These are phyloP conservation scores for Zygnema cylindricum DNA, from an alignment of 139 green algal species.

Conservation along the genomic window DNA sequence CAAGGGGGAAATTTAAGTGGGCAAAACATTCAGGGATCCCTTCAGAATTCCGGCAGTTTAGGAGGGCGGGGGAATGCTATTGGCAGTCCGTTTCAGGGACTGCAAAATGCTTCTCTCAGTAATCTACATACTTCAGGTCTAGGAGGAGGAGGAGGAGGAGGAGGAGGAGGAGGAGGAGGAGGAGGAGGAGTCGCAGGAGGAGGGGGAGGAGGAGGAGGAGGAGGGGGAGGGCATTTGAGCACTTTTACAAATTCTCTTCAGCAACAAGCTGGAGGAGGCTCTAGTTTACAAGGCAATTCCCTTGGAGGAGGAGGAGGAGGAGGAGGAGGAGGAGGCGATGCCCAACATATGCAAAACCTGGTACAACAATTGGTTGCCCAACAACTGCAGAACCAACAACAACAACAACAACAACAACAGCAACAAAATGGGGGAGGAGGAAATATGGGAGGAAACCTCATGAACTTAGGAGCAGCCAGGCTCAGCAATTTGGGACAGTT, in stretches of 20 bases:
- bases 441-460: neutral
- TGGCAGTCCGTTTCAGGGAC: neutral
- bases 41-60: neutral
- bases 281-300: neutral
- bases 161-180: too few relatives aligned
- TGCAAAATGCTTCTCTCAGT: neutral
- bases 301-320: neutral
- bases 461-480: constrained; percentile 2
- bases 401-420: constrained; percentile 30
- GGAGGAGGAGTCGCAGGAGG: too few relatives aligned
- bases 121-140: neutral
- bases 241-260: neutral
- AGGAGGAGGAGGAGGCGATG: too few relatives aligned
- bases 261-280: neutral
- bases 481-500: neutral
- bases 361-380: constrained; percentile 29
- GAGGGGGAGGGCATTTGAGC: neutral
- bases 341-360: neutral
- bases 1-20: neutral
- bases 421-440: neutral
- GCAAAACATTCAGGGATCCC: neutral
- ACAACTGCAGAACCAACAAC: constrained; percentile 14
- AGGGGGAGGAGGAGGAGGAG: too few relatives aligned
- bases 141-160: too few relatives aligned
- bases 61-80: neutral